phyloP scores from a whole-genome alignment of 257 asterid genomes.

The Lycium barbarum region DNA sequence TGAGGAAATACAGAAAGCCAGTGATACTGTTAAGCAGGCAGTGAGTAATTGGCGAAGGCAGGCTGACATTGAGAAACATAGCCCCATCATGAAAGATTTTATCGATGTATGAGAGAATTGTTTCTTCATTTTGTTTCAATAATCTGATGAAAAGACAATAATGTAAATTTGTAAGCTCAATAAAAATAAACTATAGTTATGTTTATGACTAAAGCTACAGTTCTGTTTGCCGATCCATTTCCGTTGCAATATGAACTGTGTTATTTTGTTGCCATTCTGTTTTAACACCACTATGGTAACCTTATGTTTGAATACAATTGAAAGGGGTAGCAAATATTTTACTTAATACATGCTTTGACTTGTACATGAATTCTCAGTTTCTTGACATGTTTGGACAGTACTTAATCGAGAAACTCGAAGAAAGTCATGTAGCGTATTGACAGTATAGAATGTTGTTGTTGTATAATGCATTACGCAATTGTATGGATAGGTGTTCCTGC shows the following conservation, averaged over 20 bases:
- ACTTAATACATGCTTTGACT: not conserved
- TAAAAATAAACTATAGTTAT: conserved; percentile 1
- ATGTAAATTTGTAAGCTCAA: conserved; percentile 1
- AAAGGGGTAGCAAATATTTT: not conserved
- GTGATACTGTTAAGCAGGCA: conserved; percentile 65
- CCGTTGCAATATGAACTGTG: not conserved
- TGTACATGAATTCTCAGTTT: not conserved
- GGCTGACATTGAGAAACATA: conserved; percentile 61
- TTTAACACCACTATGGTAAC: not conserved
- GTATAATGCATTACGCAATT: not conserved
- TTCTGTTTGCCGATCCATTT: not conserved
- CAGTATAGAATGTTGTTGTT: not conserved
- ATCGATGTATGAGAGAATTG: conserved; percentile 42
- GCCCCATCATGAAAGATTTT: conserved; percentile 77
- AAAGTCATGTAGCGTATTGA: not conserved
- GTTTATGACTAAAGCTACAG: not conserved
- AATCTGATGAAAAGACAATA: not conserved
- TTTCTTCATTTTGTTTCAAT: not conserved
- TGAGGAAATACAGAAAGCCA: conserved; percentile 72
- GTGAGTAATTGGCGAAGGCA: conserved; percentile 76
- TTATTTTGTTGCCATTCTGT: conserved; percentile 1
- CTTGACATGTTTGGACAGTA: not conserved
- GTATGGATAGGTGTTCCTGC: conserved; percentile 11
- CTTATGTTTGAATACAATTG: not conserved
- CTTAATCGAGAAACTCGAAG: not conserved